Evolutionary conservation across 768 basidiomycete species (phyloP).

Genomic region (Lactarius evosmus): DNA sequence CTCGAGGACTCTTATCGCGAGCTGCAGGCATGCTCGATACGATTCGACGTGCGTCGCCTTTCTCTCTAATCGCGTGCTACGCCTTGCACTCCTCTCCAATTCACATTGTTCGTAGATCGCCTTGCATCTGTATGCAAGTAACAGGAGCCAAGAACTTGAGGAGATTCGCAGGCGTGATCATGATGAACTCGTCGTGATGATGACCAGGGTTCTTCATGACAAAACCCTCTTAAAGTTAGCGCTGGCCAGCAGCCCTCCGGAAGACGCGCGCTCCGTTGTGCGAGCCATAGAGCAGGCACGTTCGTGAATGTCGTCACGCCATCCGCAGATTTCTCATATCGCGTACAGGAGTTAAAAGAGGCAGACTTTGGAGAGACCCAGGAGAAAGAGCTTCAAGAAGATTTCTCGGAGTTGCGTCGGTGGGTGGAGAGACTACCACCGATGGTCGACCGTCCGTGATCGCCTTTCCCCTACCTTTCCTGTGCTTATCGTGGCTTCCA

Average conservation of each 20-base stretch:
- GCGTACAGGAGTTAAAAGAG: conserved; percentile 15
- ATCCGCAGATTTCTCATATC: neutral
- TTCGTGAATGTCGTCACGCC: neutral
- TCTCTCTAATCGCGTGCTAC: neutral
- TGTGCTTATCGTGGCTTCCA: neutral
- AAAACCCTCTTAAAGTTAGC: conserved; percentile 9
- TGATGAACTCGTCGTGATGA: conserved; percentile 22
- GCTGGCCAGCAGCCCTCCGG: conserved; percentile 9
- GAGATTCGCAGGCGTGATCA: conserved; percentile 26
- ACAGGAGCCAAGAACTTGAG: conserved; percentile 19
- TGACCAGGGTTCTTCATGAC: conserved; percentile 18
- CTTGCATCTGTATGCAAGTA: conserved; percentile 18
- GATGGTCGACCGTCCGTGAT: conserved; percentile 25
- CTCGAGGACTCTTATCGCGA: conserved; percentile 27
- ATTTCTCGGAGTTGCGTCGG: conserved; percentile 19
- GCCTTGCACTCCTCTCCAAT: neutral
- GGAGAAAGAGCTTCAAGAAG: conserved; percentile 24
- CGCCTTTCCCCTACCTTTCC: neutral
- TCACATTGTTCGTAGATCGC: conserved; percentile 6
- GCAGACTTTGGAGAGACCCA: conserved; percentile 18
- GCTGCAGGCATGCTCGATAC: conserved; percentile 13
- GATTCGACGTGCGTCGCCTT: conserved; percentile 22
- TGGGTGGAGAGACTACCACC: conserved; percentile 24
- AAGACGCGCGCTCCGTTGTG: conserved; percentile 21
- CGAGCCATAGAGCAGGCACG: conserved; percentile 25